phyloP scores from a whole-genome alignment of 1,284 basidiomycete genomes.

The Calocybe gambosa region DNA sequence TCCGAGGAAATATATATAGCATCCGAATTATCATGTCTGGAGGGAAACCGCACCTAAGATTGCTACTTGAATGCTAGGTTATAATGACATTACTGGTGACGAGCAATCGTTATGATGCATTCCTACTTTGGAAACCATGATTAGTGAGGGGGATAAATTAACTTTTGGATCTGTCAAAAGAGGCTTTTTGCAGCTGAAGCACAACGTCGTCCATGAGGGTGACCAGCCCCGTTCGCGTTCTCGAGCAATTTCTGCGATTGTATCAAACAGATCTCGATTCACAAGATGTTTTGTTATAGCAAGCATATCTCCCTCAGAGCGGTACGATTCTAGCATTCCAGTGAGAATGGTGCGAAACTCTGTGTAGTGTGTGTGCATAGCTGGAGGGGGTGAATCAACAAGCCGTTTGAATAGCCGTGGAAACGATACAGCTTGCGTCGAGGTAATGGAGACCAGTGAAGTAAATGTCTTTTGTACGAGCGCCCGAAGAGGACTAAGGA shows the following conservation, averaged over 20 bases:
- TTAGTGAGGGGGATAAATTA: constrained; percentile 20
- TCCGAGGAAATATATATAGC: constrained; percentile 1
- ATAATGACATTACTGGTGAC: constrained; percentile 15
- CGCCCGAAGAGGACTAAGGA: constrained; percentile 54
- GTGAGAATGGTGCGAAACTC: constrained; percentile 89
- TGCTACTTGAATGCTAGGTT: neutral
- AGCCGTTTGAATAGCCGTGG: constrained; percentile 88
- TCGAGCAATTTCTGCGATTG: constrained; percentile 50
- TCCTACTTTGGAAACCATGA: constrained; percentile 58
- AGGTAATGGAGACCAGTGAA: constrained; percentile 78
- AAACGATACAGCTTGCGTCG: constrained; percentile 82
- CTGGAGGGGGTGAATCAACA: constrained; percentile 58
- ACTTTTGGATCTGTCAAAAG: constrained; percentile 22
- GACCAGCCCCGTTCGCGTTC: constrained; percentile 51
- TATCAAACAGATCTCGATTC: constrained; percentile 77
- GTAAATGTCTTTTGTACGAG: constrained; percentile 86
- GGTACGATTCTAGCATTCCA: constrained; percentile 93
- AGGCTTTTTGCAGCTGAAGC: constrained; percentile 40
- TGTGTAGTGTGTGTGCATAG: constrained; percentile 70
- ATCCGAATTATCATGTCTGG: neutral
- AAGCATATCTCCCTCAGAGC: constrained; percentile 88
- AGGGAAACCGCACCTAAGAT: neutral
- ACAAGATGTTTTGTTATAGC: constrained; percentile 81
- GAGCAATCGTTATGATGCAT: constrained; percentile 53
- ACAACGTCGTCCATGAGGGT: constrained; percentile 37